Evolutionary conservation across 768 basidiomycete genomes (phyloP), one percentile per base, ranked within the genome.

Genomic region (Gloeostereum incarnatum): DNA sequence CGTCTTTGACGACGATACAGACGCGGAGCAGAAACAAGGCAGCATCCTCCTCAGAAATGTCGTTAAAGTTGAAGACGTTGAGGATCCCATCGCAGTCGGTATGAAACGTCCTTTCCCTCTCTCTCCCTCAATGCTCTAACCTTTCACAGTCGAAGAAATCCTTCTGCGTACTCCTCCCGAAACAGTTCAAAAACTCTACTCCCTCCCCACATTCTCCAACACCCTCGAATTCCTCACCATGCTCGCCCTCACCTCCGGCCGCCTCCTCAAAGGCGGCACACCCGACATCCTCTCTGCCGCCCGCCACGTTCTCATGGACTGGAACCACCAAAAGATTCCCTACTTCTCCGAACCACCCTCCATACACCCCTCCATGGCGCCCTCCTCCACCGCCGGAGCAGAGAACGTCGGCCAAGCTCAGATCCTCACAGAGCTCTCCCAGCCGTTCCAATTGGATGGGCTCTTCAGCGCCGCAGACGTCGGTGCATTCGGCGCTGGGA

Each of bases 311-410:
- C 58, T 97, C 1, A 74, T 67, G 35, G 92, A 99, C 54, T 99
- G 94, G 93, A 97, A 97, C 50, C 78, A 88, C 41, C 91, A 96
- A 56, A 94, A 90, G 53, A 94, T 97, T 8, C 84, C 88, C 0
- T 98, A 88, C 61, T 87, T 71, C 61, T 87, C 90, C 3, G 55
- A 64, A 2, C 90, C 92, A 6, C 92, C 94, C 0, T 51, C 65
- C 6, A 55, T 87, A 2, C 89, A 93, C 54, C 81, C 88, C 0
- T 88, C 87, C 1, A 68, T 75, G 22, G 67, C 89, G 40, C 82
- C 85, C 4, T 68, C 68, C 7, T 64, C 61, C 5, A 55, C 81
- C 0, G 76, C 79, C 6, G 86, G 84, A 16, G 86, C 82, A 10
- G 88, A 90, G 50, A 74, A 70, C 40, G 80, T 86, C 23, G 86